Evolutionary conservation across 2,329 filamentous ascomycete species (phyloP).

Genomic region (Tolypocladium amazonense): DNA sequence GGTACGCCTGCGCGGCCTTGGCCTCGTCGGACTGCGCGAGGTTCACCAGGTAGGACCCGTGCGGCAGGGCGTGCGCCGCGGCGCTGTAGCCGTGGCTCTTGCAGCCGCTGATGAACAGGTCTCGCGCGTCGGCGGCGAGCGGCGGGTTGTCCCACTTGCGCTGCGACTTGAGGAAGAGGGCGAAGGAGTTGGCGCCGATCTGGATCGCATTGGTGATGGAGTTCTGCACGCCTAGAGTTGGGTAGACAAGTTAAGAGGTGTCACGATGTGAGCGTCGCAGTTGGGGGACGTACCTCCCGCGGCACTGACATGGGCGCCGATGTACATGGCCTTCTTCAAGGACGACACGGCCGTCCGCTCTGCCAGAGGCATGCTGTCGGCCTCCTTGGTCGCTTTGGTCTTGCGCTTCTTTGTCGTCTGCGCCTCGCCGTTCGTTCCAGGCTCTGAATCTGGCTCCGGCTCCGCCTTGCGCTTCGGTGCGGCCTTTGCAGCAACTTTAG

Average conservation of each 20-base stretch:
- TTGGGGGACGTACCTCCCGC: constrained; percentile 57
- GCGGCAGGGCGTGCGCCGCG: constrained; percentile 67
- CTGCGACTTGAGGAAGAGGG: constrained; percentile 91
- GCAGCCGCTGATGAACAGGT: constrained; percentile 60
- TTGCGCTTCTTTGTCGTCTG: constrained; percentile 31
- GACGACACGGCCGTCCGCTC: constrained; percentile 52
- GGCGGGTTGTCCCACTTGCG: constrained; percentile 86
- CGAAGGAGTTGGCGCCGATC: constrained; percentile 87
- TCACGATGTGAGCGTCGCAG: background rate
- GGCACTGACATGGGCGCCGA: constrained; percentile 85
- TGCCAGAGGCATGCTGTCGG: constrained; percentile 51
- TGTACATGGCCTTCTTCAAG: constrained; percentile 61
- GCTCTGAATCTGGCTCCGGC: background rate
- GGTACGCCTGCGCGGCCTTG: constrained; percentile 80
- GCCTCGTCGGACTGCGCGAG: constrained; percentile 72
- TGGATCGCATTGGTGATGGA: constrained; percentile 65
- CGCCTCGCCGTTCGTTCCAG: constrained; percentile 7
- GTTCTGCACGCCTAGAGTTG: constrained; percentile 68
- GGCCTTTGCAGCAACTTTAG: constrained; percentile 6
- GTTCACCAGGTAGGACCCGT: constrained; percentile 95
- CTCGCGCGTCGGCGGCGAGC: constrained; percentile 54
- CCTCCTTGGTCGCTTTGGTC: constrained; percentile 24
- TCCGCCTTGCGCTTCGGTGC: constrained; percentile 12
- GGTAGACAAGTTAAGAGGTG: background rate
- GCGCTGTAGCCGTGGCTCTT: constrained; percentile 61